Evolutionary conservation across 768 basidiomycete genomes (phyloP).

Genomic region (Trametes coccinea): DNA sequence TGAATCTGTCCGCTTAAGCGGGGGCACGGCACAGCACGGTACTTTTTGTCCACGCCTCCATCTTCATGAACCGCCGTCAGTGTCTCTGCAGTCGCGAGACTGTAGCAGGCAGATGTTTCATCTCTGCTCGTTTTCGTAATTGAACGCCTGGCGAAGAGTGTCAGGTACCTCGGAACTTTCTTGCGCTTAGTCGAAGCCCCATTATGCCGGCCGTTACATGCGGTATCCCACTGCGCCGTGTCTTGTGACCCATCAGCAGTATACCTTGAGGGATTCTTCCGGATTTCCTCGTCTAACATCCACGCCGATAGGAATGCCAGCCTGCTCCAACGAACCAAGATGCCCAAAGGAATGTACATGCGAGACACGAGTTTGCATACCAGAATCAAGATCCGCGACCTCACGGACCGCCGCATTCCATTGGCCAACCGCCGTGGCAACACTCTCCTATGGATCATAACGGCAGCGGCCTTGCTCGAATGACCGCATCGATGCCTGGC

Average conservation of each 20-base stretch:
- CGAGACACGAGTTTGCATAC: background rate
- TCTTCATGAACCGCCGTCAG: no score
- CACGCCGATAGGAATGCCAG: background rate
- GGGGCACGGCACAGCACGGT: no score
- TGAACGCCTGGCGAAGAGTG: no score
- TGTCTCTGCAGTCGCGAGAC: no score
- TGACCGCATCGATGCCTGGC: background rate
- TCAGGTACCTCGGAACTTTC: no score
- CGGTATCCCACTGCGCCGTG: background rate
- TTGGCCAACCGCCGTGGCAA: background rate
- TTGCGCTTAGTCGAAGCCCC: no score
- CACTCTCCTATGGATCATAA: background rate
- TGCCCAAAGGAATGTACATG: background rate
- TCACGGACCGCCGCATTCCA: no score
- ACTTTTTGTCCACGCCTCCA: no score
- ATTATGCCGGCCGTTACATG: background rate
- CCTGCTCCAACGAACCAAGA: background rate
- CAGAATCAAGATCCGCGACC: no score
- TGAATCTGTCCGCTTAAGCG: no score
- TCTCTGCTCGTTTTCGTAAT: no score
- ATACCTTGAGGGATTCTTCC: background rate
- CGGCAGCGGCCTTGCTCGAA: background rate
- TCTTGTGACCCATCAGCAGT: conserved; percentile 14
- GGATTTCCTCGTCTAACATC: background rate
- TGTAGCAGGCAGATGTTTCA: no score